Percentiles rank a stretch among this genome's conserved stretches.
These are phyloP conservation scores for Plasmodium chabaudi DNA, from an alignment of 169 alveolate genomes.

Conservation along the genomic window DNA sequence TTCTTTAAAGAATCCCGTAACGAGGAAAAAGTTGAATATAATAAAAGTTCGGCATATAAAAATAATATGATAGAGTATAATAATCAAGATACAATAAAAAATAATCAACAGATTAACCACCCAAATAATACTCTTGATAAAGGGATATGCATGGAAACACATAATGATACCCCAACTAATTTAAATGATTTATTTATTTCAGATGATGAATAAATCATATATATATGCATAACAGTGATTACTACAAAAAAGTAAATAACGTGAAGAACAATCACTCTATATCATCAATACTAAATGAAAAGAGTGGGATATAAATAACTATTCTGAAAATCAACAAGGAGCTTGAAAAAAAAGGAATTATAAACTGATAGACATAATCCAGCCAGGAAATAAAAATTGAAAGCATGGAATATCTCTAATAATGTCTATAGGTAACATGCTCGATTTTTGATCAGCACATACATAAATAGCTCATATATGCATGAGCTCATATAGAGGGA, in stretches of 20 bases:
- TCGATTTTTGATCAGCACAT: too few species aligned
- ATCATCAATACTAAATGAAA: slow-evolving; percentile 4
- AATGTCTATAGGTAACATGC: too few species aligned
- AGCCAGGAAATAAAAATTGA: too few species aligned
- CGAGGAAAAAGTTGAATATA: slow-evolving; percentile 9
- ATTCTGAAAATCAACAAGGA: not conserved
- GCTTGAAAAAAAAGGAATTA: slow-evolving; percentile 6
- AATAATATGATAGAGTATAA: not conserved
- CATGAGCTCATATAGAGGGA: too few species aligned
- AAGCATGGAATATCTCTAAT: too few species aligned
- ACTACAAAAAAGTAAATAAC: slow-evolving; percentile 37
- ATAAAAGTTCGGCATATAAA: not conserved
- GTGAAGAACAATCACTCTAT: slow-evolving; percentile 5
- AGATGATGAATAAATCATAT: slow-evolving; percentile 74
- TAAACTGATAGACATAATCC: not conserved
- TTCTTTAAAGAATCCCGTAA: not conserved
- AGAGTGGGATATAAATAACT: too few species aligned
- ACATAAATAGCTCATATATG: too few species aligned
- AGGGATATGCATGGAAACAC: not conserved
- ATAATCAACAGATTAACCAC: not conserved
- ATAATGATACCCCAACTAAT: slow-evolving; percentile 12
- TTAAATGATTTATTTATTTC: slow-evolving; percentile 46
- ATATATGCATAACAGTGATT: slow-evolving; percentile 29
- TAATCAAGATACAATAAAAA: not conserved
- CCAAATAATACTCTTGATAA: slow-evolving; percentile 3